Percentiles rank a stretch among this genome's conserved stretches.
Evolutionary conservation across 2,329 filamentous ascomycete species (phyloP).

Genomic region (Clarireedia paspali): DNA sequence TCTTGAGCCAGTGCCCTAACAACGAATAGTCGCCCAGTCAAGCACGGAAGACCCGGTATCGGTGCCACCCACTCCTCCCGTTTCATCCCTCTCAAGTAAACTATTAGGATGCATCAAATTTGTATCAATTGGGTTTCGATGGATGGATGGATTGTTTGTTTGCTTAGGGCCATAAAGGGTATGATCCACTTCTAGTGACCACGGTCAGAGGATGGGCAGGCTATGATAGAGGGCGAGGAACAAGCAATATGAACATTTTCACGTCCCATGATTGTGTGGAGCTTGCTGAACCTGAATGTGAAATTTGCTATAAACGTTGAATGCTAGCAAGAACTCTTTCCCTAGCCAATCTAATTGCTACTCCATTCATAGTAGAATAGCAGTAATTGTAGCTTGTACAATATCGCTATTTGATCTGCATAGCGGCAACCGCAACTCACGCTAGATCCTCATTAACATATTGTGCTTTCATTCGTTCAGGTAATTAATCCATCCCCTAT

Average conservation of each 20-base stretch:
- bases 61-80: conserved; percentile 99
- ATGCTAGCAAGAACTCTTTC: no score
- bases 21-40: conserved; percentile 85
- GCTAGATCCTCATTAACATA: no score
- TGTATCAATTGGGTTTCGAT: conserved; percentile 15
- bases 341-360: no score
- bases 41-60: conserved; percentile 99
- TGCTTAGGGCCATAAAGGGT: conserved; percentile 1
- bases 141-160: conserved; percentile 1
- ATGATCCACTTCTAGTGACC: background rate
- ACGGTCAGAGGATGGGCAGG: background rate
- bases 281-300: background rate
- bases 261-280: background rate
- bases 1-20: background rate
- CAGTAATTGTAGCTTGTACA: no score
- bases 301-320: background rate
- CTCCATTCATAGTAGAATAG: no score
- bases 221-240: conserved; percentile 5
- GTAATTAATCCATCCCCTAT: no score
- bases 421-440: no score
- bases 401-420: no score
- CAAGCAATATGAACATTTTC: background rate
- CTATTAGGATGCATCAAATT: conserved; percentile 16
- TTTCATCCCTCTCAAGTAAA: conserved; percentile 99
- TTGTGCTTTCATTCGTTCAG: no score